Conservation (phyloP, 176 grass and related monocot genomes). For the Triticum timopheevii region DNA sequence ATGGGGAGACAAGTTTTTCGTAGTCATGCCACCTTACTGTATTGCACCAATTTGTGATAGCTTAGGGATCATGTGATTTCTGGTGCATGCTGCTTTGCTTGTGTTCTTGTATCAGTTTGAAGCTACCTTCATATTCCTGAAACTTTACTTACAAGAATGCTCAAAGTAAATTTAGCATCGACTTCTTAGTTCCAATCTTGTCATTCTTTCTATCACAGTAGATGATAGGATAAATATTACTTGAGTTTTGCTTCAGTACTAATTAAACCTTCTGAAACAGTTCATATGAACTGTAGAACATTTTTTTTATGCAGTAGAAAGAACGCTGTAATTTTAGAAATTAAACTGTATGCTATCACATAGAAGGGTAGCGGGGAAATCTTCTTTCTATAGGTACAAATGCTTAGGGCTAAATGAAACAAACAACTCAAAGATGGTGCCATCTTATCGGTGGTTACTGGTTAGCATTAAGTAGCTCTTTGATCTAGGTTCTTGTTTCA, state of each 20-base stretch:
- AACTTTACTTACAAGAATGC: neutral
- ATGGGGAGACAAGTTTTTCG: slow-evolving; percentile 25
- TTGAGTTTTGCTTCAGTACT: neutral
- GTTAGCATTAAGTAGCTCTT: neutral
- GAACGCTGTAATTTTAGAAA: neutral
- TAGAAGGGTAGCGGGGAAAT: neutral
- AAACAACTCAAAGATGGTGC: neutral
- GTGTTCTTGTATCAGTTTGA: neutral
- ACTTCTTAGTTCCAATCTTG: neutral
- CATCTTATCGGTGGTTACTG: neutral
- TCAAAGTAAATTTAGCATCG: slow-evolving; percentile 16
- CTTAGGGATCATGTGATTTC: slow-evolving; percentile 35
- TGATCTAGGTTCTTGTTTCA: slow-evolving; percentile 16
- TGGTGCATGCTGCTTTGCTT: slow-evolving; percentile 12
- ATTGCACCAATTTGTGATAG: slow-evolving; percentile 25
- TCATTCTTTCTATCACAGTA: neutral
- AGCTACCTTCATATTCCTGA: neutral
- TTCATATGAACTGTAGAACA: slow-evolving; percentile 9
- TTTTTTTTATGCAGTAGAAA: neutral
- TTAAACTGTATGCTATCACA: neutral
- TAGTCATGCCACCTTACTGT: slow-evolving; percentile 18
- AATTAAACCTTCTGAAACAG: neutral
- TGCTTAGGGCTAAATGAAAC: neutral
- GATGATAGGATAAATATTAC: neutral
- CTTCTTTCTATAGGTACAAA: neutral